Evolutionary conservation across 768 basidiomycete species (phyloP), one percentile per base, ranked within the genome.

Genomic region (Auricularia cornea): DNA sequence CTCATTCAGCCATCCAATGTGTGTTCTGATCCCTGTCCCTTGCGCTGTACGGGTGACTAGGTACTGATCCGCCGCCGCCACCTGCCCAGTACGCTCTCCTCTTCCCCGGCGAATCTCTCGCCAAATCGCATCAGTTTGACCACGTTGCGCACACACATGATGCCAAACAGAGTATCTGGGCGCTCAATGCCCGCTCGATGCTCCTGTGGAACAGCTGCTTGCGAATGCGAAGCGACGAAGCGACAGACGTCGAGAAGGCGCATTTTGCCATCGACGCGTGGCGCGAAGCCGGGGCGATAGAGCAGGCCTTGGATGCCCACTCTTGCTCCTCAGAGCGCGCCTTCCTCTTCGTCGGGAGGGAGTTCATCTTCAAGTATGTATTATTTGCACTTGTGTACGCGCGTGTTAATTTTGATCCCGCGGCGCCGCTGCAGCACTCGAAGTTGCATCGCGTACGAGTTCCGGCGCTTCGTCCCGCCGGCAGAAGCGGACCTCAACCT

Each of bases 121-220:
- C 60, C 69, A 74, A 23, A 14, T 29, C 33, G 29, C 26, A 76
- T 81, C 5, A 68, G 26, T 62, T 63, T 40, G 32, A 62, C 74
- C 72, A 23, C 68, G 69, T 35, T 78, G 76, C 62, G 73, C 61
- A 76, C 78, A 62, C 74, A 75, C 33, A 79, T 35, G 86, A 86
- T 20, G 80, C 85, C 18, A 92, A 90, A 70, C 88, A 92, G 65
- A 85, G 86, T 18, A 80, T 92, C 1, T 92, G 90, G 90, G 90
- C 88, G 0, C 76, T 92, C 30, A 90, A 90, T 68, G 90, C 89
- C 73, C 84, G 90, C 35, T 84, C 84, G 70, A 88, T 92, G 87
- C 80, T 92, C 11, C 77, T 92, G 3, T 92, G 89, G 89, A 88
- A 83, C 68, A 87, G 85, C 69, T 86, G 84, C 66, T 79, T 80